Evolutionary conservation across 2,329 filamentous ascomycete genomes (phyloP).

Genomic region (Coniochaeta sp.): DNA sequence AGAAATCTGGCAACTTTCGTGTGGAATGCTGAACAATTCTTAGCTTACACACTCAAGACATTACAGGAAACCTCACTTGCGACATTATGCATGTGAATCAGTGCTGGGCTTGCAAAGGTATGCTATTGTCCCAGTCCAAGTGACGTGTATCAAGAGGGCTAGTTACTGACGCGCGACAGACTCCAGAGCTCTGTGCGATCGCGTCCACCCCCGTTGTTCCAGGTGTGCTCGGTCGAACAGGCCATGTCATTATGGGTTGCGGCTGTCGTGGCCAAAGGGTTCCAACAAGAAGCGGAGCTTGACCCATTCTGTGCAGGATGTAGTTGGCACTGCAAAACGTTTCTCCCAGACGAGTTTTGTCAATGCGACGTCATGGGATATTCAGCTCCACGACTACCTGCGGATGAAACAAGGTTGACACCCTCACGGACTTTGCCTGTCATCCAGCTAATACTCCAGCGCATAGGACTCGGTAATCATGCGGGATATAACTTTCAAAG

Average conservation of each 20-base stretch:
- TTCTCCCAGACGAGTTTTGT: slow-evolving; percentile 13
- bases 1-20: slow-evolving; percentile 2
- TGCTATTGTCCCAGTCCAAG: slow-evolving; percentile 5
- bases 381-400: slow-evolving; percentile 13
- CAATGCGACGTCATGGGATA: slow-evolving; percentile 15
- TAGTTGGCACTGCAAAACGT: slow-evolving; percentile 9
- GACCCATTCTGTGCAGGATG: slow-evolving; percentile 11
- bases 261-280: slow-evolving; percentile 14
- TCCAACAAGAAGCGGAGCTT: slow-evolving; percentile 13
- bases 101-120: slow-evolving; percentile 16
- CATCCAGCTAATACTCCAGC: slow-evolving; percentile 10
- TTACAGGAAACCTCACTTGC: neutral
- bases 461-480: slow-evolving; percentile 11
- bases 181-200: slow-evolving; percentile 11
- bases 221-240: slow-evolving; percentile 11
- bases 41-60: neutral
- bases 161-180: slow-evolving; percentile 10
- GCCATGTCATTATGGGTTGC: slow-evolving; percentile 13
- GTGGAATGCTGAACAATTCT: neutral
- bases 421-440: slow-evolving; percentile 9
- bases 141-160: slow-evolving; percentile 2
- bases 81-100: slow-evolving; percentile 10
- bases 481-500: slow-evolving; percentile 9
- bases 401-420: slow-evolving; percentile 14
- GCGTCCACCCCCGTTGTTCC: slow-evolving; percentile 10